Percentiles rank a stretch among this genome's conserved stretches.
These are phyloP conservation scores for Rhizoctonia solani DNA, from an alignment of 1,284 basidiomycete species.

Conservation along the genomic window DNA sequence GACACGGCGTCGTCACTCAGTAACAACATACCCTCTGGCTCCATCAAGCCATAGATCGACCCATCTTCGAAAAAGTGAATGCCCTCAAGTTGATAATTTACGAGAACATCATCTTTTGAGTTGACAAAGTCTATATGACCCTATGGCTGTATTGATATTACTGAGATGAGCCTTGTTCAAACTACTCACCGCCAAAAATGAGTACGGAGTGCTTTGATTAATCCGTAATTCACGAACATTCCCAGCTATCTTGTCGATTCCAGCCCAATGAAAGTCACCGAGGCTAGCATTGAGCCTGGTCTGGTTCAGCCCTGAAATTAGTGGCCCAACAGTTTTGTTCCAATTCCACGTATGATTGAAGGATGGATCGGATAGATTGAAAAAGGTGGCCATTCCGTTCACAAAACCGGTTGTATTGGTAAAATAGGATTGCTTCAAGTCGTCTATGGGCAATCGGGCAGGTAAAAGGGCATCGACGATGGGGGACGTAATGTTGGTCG, in stretches of 20 bases:
- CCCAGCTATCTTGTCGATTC: constrained; percentile 62
- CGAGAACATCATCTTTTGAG: constrained; percentile 54
- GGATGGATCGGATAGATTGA: constrained; percentile 56
- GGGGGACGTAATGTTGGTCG: constrained; percentile 52
- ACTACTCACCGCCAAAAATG: constrained; percentile 11
- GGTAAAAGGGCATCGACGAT: constrained; percentile 58
- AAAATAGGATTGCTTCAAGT: constrained; percentile 62
- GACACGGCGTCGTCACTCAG: not conserved
- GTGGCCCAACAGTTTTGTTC: constrained; percentile 14
- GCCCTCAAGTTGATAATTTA: constrained; percentile 73
- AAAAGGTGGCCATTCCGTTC: constrained; percentile 60
- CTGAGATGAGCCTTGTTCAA: too few species aligned
- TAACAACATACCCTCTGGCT: constrained; percentile 61
- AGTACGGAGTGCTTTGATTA: not conserved
- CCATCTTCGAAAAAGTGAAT: constrained; percentile 79
- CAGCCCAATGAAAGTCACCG: constrained; percentile 71
- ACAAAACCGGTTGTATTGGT: constrained; percentile 76
- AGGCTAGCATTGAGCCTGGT: constrained; percentile 8
- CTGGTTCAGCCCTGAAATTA: constrained; percentile 16
- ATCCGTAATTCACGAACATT: constrained; percentile 64
- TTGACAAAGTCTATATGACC: constrained; percentile 71
- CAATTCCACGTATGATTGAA: constrained; percentile 40
- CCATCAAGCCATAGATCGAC: constrained; percentile 73
- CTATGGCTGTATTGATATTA: constrained; percentile 42
- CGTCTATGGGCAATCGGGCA: constrained; percentile 52